Evolutionary conservation across 2,329 filamentous ascomycete species (phyloP).

Genomic region (Corinectria fuckeliana): DNA sequence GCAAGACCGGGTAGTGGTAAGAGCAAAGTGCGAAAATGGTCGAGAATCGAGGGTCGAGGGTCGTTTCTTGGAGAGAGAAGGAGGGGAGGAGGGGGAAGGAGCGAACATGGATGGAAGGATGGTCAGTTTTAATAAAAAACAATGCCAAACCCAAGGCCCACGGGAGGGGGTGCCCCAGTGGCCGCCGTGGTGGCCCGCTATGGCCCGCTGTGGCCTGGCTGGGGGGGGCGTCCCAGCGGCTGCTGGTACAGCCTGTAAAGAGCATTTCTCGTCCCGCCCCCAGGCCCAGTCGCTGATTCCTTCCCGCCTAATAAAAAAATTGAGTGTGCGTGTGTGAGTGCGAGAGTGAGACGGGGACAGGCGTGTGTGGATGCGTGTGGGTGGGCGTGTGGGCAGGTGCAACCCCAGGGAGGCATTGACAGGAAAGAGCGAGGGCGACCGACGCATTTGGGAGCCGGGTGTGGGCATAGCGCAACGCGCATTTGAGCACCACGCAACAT

Average conservation of each 20-base stretch:
- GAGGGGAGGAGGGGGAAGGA: constrained; percentile 38
- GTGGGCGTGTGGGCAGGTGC: constrained; percentile 9
- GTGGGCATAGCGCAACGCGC: constrained; percentile 13
- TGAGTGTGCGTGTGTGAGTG: constrained; percentile 2
- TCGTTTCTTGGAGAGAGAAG: constrained; percentile 33
- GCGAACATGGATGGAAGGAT: constrained; percentile 38
- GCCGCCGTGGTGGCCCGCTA: constrained; percentile 10
- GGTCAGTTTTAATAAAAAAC: constrained; percentile 42
- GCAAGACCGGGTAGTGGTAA: constrained; percentile 14
- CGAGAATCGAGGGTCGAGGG: constrained; percentile 30
- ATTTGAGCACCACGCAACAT: constrained; percentile 22
- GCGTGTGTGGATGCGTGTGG: constrained; percentile 25
- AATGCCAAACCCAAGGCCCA: constrained; percentile 36
- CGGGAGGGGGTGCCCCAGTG: constrained; percentile 22
- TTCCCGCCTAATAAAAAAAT: constrained; percentile 14
- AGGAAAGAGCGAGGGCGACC: constrained; percentile 1
- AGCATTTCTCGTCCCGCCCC: constrained; percentile 28
- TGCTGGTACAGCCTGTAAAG: constrained; percentile 26
- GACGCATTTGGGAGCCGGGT: neutral
- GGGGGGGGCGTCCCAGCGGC: constrained; percentile 12
- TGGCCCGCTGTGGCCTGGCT: constrained; percentile 10
- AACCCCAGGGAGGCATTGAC: constrained; percentile 6
- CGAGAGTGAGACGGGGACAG: constrained; percentile 25
- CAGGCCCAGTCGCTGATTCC: neutral
- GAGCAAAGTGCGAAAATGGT: constrained; percentile 28